Base-by-base conservation (phyloP, 257 asterid species). In the Solanum tacnaense region DNA sequence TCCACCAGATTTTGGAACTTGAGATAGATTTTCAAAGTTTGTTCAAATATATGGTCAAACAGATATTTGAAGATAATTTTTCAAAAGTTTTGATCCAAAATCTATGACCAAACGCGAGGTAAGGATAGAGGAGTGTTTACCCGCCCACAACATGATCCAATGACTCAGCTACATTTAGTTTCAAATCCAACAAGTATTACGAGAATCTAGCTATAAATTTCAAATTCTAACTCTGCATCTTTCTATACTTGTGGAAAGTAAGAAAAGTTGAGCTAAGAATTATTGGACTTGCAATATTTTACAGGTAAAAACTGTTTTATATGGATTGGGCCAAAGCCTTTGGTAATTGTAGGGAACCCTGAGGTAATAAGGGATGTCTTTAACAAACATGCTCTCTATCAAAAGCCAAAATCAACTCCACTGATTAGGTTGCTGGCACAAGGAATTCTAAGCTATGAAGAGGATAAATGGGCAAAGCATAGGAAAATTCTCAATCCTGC, bases 271-370 rank as follows among this genome's bases (percentile, higher is more conserved):
- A 70, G 76, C 39, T 25, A 70, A 70, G 11, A 70, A 6, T 15
- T 31, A 39, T 70, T 70, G 23, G 23, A 29, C 78, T 31, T 71
- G 4, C 39, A 70, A 29, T 71, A 65, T n/a, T 65, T 65, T n/a
- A 68, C 92, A 93, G 96, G 96, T 84, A 88, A 65, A 21, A 89
- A 91, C 34, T 86, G 89, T 1, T 93, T 91, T 49, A 3, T 86
- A 18, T 94, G 96, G 98, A 27, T 91, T 34, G 98, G 98, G 9
- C 92, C 95, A 13, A 91, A 32, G n/a, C 94, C 98, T 5, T 39
- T 39, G 46, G 46, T 39, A 39, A 9, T 39, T 39, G 46, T 39
- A 0, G 46, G 46, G 46, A 3, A 39, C 46, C 46, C 46, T 39
- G 46, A 39, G 46, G 13, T 39, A 39, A 39, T 39, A 39, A 39